A percentile compares a stretch with the other conserved stretches of the same genome.
Conservation (phyloP, 345 rosid genomes). For the Camelina sativa region DNA sequence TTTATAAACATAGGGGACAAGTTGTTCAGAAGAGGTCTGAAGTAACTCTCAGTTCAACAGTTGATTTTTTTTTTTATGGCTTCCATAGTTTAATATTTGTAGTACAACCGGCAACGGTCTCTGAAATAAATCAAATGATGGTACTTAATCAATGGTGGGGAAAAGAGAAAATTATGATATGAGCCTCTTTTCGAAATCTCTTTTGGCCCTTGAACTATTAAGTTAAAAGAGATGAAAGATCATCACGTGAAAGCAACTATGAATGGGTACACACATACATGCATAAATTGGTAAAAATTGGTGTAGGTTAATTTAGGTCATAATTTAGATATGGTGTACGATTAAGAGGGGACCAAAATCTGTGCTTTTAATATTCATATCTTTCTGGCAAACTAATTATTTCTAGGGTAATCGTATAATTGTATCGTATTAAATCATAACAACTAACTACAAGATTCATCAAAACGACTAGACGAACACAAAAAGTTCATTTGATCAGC, state of each 20-base stretch:
- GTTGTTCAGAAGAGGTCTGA: slow-evolving; percentile 40
- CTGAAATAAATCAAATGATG: slow-evolving; percentile 1
- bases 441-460: not conserved
- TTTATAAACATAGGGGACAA: slow-evolving; percentile 41
- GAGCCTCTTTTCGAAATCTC: not conserved
- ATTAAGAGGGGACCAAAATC: slow-evolving; percentile 37
- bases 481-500: not conserved
- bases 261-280: slow-evolving; percentile 10
- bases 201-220: slow-evolving; percentile 15
- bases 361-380: slow-evolving; percentile 16
- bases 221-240: not conserved
- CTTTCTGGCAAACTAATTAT: not conserved
- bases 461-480: slow-evolving; percentile 10
- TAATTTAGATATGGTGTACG: slow-evolving; percentile 24
- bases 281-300: slow-evolving; percentile 22
- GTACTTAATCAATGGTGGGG: not conserved
- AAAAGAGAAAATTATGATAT: not conserved
- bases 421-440: not conserved
- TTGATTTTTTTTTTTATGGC: not conserved
- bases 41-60: slow-evolving; percentile 43
- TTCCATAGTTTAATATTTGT: not conserved
- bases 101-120: slow-evolving; percentile 28
- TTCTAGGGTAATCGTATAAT: slow-evolving; percentile 1
- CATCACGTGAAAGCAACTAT: slow-evolving; percentile 41
- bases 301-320: slow-evolving; percentile 13